Evolutionary conservation across 495 filamentous ascomycete genomes (phyloP), one percentile per base, ranked within the genome.

Genomic region (Aspergillus asperescens): DNA sequence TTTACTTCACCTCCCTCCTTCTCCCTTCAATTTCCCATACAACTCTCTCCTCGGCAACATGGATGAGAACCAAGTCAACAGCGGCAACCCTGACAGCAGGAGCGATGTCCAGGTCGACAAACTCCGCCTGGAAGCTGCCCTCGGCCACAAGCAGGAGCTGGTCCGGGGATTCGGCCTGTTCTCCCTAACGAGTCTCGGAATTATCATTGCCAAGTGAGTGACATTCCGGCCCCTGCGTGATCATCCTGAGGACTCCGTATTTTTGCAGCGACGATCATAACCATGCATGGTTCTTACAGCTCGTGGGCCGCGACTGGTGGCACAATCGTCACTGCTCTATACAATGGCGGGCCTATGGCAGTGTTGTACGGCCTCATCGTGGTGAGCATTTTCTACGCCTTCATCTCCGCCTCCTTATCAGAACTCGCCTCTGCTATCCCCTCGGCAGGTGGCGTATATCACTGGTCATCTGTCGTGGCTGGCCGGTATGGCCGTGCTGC

Each of bases 401-500:
- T 52, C 23, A 62, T 62, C 47, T 52, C 59, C 0, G 59, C 59
- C 0, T 62, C 59, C 0, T 45, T 62, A 0, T 48, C 59, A 2
- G 55, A 62, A 70, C 75, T 92, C 32, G 84, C 88, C 9, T 90
- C 87, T 1, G 77, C 86, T 0, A 86, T 93, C 55, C 88, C 88
- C 3, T 89, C 86, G 0, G 79, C 83, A 1, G 86, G 83, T 6
- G 87, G 88, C 28, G 70, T 95, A 1, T 92, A 92, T 58, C 88
- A 92, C 65, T 93, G 87, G 88, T 87, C 88, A 1, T 82, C 84
- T 0, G 77, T 91, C 9, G 86, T 87, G 0, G 81, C 80, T 4
- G 86, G 87, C 1, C 77, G 70, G 35, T 84, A 83, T 65, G 89
- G 88, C 20, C 79, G 86, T 8, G 62, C 78, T 0, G 69, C 80